A percentile compares a stretch with the other conserved stretches of the same genome.
Evolutionary conservation across 768 basidiomycete genomes (phyloP).

Genomic region (Kwoniella botswanensis): DNA sequence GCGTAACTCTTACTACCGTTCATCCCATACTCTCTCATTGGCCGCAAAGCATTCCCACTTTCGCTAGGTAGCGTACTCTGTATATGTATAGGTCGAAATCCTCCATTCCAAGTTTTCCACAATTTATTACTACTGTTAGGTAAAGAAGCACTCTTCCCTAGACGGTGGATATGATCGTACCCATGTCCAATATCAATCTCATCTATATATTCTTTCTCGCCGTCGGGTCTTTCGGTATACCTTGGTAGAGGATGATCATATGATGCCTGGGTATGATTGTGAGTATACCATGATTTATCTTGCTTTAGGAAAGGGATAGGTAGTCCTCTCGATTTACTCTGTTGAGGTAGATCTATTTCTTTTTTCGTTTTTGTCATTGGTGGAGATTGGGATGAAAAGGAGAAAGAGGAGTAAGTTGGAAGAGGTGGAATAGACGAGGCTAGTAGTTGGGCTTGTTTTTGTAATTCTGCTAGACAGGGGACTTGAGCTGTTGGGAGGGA

Average conservation of each 20-base stretch:
- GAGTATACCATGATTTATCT: neutral
- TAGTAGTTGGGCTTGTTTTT: neutral
- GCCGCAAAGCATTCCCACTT: neutral
- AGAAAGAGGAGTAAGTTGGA: neutral
- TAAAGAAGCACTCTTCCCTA: neutral
- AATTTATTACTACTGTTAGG: neutral
- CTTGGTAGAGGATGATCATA: neutral
- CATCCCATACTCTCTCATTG: neutral
- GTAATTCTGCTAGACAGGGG: neutral
- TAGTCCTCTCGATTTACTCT: neutral
- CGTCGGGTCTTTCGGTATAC: neutral
- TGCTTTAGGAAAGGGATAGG: neutral
- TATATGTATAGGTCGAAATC: neutral
- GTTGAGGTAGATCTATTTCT: neutral
- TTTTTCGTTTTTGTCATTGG: too few relatives aligned
- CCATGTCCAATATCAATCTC: conserved; percentile 1
- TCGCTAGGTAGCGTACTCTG: neutral
- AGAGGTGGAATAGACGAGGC: neutral
- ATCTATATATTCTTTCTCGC: neutral
- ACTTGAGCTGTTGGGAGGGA: neutral
- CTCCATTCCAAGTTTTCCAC: conserved; percentile 5
- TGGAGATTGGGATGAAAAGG: too few relatives aligned
- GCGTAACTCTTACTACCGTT: neutral
- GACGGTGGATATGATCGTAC: conserved; percentile 7
- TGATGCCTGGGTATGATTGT: too few relatives aligned